These are phyloP conservation scores for Pestalotiopsis sp. DNA, from an alignment of 2,329 filamentous ascomycete species.

Conservation along the genomic window DNA sequence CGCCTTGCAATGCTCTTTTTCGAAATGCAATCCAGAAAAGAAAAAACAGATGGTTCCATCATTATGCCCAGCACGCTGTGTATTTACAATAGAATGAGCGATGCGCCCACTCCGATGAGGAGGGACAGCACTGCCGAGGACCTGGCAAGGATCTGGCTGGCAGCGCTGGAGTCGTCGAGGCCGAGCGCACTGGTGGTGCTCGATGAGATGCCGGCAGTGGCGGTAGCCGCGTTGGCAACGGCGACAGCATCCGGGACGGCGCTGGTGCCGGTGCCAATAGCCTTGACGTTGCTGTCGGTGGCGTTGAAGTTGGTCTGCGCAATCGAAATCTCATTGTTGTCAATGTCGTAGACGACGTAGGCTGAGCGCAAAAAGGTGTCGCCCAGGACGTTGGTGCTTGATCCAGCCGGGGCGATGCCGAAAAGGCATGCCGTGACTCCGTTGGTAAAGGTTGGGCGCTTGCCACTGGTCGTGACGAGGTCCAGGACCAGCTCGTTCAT, in stretches of 20 bases:
- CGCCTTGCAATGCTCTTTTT: conserved; percentile 10
- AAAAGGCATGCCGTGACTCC: conserved; percentile 65
- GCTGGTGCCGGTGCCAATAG: conserved; percentile 54
- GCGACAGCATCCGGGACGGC: conserved; percentile 57
- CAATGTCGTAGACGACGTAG: conserved; percentile 76
- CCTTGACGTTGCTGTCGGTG: conserved; percentile 50
- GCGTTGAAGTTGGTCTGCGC: conserved; percentile 69
- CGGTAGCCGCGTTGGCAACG: conserved; percentile 51
- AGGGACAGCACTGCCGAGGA: not conserved
- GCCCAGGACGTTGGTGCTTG: conserved; percentile 64
- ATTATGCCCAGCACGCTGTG: not conserved
- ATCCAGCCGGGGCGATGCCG: conserved; percentile 63
- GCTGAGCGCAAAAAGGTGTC: conserved; percentile 77
- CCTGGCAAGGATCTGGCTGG: not conserved
- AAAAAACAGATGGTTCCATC: not conserved
- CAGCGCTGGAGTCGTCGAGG: conserved; percentile 11
- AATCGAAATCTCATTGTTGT: conserved; percentile 71
- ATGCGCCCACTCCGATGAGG: conserved; percentile 7
- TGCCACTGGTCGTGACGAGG: conserved; percentile 47
- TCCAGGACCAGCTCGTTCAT: conserved; percentile 64
- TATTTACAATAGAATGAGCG: conserved; percentile 8
- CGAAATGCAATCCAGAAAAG: not conserved
- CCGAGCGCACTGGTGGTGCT: not conserved
- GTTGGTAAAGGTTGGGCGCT: conserved; percentile 53
- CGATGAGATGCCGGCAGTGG: conserved; percentile 44